Base-by-base conservation (phyloP, 495 filamentous ascomycete genomes). In the Aspergillus ostianus region DNA sequence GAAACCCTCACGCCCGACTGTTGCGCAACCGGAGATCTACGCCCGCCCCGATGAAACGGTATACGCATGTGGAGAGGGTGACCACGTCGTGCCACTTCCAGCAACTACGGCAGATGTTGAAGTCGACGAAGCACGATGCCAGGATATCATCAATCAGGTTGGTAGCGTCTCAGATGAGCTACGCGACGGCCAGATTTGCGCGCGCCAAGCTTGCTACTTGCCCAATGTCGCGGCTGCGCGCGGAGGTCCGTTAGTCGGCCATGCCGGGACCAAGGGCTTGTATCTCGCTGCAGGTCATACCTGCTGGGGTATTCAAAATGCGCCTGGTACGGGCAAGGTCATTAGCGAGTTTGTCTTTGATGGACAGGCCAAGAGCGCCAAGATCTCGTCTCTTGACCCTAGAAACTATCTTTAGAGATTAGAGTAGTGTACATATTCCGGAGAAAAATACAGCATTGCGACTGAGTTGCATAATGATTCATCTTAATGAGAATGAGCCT, bases 221-320 rank as follows among this genome's bases (percentile, higher is more conserved):
- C 94, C 94, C n/a, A 85, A 84, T 65, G 87, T 86, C 26, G 80
- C 80, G 60, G 81, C 80, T 50, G 79, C 83, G 0, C 83, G 84
- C 36, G 83, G 84, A 29, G 88, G 87, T 2, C 94, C 94, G 30
- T 72, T 97, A 29, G 82, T 98, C 32, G 94, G 91, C 1, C 74
- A 83, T 61, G 91, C 92, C 21, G 81, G 84, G 5, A 84, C 87
- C 1, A 85, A 87, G 21, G 92, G 95, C 0, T 66, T 97, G 41
- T 85, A 92, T 69, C 75, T 98, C 61, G 94, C 95, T 3, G 82
- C 90, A 7, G 94, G 94, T 13, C 94, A 98, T 75, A 96, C 91
- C 4, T 98, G 94, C 73, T 98, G 94, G 94, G 93, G 93, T 17
- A 96, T 98, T 53, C 93, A 97, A 73, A 98, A 98, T 80, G 92